These are phyloP conservation scores for Kodamaea suecica DNA, from an alignment of 1,139 yeast species.

Conservation along the genomic window DNA sequence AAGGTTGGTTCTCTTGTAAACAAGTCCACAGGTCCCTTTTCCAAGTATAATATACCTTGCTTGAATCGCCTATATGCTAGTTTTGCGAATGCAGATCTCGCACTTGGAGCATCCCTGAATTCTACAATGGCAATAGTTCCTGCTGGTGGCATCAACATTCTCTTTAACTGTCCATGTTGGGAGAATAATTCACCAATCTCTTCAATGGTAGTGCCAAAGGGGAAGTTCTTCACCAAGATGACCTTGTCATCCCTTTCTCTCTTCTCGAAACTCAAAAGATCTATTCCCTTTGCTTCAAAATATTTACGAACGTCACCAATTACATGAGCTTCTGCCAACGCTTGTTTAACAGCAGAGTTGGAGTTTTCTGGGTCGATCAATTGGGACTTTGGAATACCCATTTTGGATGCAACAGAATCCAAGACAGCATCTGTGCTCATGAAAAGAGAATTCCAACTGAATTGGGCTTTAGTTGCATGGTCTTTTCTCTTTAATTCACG, in stretches of 20 bases:
- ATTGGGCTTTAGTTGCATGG: slow-evolving; percentile 80
- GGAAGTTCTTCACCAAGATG: slow-evolving; percentile 83
- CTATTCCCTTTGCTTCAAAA: slow-evolving; percentile 84
- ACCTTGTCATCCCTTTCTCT: slow-evolving; percentile 80
- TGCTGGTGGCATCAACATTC: slow-evolving; percentile 91
- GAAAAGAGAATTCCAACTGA: slow-evolving; percentile 92
- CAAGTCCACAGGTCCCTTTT: slow-evolving; percentile 87
- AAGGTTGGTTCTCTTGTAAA: slow-evolving; percentile 58
- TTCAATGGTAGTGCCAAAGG: slow-evolving; percentile 75
- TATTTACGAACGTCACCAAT: slow-evolving; percentile 86
- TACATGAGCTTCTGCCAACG: slow-evolving; percentile 95
- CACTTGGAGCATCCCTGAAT: slow-evolving; percentile 77
- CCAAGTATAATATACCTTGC: slow-evolving; percentile 80
- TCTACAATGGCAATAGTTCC: slow-evolving; percentile 97
- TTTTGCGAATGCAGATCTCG: slow-evolving; percentile 85
- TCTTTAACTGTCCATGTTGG: slow-evolving; percentile 73
- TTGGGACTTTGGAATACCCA: slow-evolving; percentile 82
- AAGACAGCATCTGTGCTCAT: slow-evolving; percentile 91
- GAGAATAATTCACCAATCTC: slow-evolving; percentile 81
- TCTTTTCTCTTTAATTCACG: slow-evolving; percentile 78
- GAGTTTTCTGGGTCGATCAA: slow-evolving; percentile 85
- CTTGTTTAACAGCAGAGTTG: slow-evolving; percentile 93
- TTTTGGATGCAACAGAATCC: slow-evolving; percentile 79
- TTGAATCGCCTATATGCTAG: slow-evolving; percentile 85
- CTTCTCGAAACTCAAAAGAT: slow-evolving; percentile 65